These are phyloP conservation scores for Phytophthora rubi DNA, from an alignment of 352 stramenopile species.

Conservation along the genomic window DNA sequence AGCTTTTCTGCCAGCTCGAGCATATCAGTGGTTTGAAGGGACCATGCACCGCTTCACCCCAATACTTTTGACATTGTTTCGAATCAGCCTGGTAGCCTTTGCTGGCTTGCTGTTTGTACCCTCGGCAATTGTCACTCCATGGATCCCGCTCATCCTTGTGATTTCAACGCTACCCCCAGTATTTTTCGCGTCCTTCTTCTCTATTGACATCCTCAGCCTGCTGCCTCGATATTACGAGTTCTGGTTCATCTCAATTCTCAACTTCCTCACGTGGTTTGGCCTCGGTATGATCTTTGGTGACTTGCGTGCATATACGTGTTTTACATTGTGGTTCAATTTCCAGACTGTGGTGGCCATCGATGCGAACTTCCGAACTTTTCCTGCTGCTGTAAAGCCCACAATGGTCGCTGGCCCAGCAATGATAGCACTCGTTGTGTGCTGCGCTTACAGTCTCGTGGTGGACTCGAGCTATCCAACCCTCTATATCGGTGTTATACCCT, in stretches of 20 bases:
- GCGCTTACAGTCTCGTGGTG: constrained; percentile 18
- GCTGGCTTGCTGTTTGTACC: constrained; percentile 13
- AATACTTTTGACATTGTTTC: background rate
- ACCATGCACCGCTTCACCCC: background rate
- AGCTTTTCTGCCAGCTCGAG: background rate
- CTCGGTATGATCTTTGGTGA: constrained; percentile 29
- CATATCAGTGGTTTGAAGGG: background rate
- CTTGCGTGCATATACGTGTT: constrained; percentile 7
- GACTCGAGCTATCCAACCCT: constrained; percentile 12
- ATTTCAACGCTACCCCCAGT: background rate
- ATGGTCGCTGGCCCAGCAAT: constrained; percentile 22
- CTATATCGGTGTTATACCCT: constrained; percentile 1
- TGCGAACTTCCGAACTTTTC: constrained; percentile 32
- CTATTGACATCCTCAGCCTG: constrained; percentile 24
- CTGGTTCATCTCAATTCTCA: constrained; percentile 35
- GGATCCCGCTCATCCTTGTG: constrained; percentile 1
- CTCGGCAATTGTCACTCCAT: background rate
- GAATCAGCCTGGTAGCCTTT: constrained; percentile 11
- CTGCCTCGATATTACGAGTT: constrained; percentile 26
- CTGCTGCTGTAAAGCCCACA: constrained; percentile 15
- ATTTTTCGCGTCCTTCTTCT: constrained; percentile 25
- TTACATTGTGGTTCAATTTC: constrained; percentile 19
- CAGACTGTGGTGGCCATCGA: constrained; percentile 29
- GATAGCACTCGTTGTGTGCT: constrained; percentile 19
- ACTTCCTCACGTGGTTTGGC: constrained; percentile 24